phyloP scores from a whole-genome alignment of 2,329 filamentous ascomycete species.

The Scytalidium lignicola region DNA sequence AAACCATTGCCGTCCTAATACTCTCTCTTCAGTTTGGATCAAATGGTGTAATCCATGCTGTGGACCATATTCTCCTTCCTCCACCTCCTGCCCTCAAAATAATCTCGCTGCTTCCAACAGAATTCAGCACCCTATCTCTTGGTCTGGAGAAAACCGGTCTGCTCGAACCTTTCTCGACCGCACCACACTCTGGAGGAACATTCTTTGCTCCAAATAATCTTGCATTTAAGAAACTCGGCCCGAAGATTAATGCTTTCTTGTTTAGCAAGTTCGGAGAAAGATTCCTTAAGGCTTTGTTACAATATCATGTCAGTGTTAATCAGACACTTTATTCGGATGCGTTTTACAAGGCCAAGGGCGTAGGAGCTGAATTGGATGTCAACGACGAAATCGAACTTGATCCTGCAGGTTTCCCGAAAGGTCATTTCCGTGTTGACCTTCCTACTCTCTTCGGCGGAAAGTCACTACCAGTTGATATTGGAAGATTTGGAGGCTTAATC shows the following conservation, averaged over 20 bases:
- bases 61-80: slow-evolving; percentile 71
- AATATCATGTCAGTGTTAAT: slow-evolving; percentile 73
- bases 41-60: slow-evolving; percentile 76
- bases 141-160: slow-evolving; percentile 73
- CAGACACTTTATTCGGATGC: slow-evolving; percentile 80
- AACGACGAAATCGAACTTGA: slow-evolving; percentile 12
- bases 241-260: slow-evolving; percentile 72
- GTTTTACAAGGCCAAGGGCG: slow-evolving; percentile 53
- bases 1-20: slow-evolving; percentile 1
- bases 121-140: slow-evolving; percentile 75
- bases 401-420: slow-evolving; percentile 25
- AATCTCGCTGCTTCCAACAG: slow-evolving; percentile 57
- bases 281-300: slow-evolving; percentile 71
- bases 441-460: slow-evolving; percentile 65
- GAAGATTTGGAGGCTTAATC: slow-evolving; percentile 61
- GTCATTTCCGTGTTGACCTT: slow-evolving; percentile 59
- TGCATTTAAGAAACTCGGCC: slow-evolving; percentile 73
- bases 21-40: slow-evolving; percentile 52
- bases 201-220: slow-evolving; percentile 76
- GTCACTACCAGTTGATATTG: slow-evolving; percentile 66
- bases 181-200: slow-evolving; percentile 58
- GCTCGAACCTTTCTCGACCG: slow-evolving; percentile 51
- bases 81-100: slow-evolving; percentile 62
- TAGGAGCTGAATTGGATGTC: slow-evolving; percentile 14
- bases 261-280: slow-evolving; percentile 72